Evolutionary conservation across 768 basidiomycete species (phyloP), one percentile per base, ranked within the genome.

Genomic region (Mycena vulgaris): DNA sequence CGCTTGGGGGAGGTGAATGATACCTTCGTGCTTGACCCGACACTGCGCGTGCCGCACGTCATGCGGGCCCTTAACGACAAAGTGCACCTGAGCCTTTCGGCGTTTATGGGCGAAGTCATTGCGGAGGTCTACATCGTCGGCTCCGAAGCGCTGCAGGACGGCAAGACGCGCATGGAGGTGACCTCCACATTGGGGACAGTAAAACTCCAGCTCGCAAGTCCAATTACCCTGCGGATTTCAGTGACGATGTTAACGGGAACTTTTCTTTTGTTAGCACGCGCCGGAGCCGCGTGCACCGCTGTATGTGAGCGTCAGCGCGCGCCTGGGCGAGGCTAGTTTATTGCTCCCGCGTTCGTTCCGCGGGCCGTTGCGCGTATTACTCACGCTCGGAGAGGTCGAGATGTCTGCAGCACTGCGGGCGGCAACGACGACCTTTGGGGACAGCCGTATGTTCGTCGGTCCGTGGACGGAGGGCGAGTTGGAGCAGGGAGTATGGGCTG

Each of bases 271-370:
- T 27, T 57, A 73, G 72, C 72, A 69, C 40, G 72, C 72, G 0
- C 47, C 59, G 5, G 47, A 56, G 19, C 39, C n/a, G 17, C 68
- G 72, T 19, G 72, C 72, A 11, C 68, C 68, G 3, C 23, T 73
- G 6, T 25, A 21, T 28, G 49, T 73, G 9, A 47, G 17, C 42
- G 51, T 64, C 13, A 52, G 51, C n/a, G 45, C 64, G 10, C 63
- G 58, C n/a, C 9, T 73, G 40, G 72, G 68, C 21, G 64, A 63
- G n/a, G 48, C 52, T 17, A 66, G 5, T n/a, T 33, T 73, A 9
- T 28, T 57, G 9, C 42, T 73, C 2, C 72, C 72, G 37, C 68
- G 72, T 19, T 73, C 72, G 13, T 73, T 73, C 60, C 72, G 72
- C 23, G 72, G 72, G 25, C 63, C 63, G 1, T 37, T 73, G 42